Base-by-base conservation (phyloP, 768 basidiomycete genomes). In the Tricholoma sp. region DNA sequence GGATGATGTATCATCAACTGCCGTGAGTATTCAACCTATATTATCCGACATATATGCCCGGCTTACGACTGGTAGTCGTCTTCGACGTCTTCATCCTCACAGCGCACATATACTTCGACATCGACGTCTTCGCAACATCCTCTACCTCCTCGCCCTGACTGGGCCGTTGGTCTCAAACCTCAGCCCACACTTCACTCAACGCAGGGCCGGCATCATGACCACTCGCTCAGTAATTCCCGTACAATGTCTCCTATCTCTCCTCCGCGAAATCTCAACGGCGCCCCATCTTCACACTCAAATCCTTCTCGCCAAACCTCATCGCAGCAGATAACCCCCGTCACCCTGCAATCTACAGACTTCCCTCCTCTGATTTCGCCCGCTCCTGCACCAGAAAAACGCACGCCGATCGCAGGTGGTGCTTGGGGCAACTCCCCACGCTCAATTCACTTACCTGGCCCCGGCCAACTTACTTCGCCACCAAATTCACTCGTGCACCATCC, bases 161-260 rank as follows among this genome's bases (percentile, higher is more conserved):
- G 92, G 91, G 91, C 91, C 16, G 88, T 93, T 4, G 89, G 89
- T 14, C 76, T 93, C 32, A 90, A 87, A 67, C 82, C 89, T 0
- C 86, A 89, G 58, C 84, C 86, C 27, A 88, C 83, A 11, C 69
- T 88, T 24, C 81, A 88, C 61, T 47, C 79, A 29, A 71, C 79
- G 0, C 73, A 73, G 24, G 58, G 71, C 21, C 78, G 84, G 9
- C 81, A 84, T 64, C 82, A 83, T 57, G 83, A 86, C 50, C 76
- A 79, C 59, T 69, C 71, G 9, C 64, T 64, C 57, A 63, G 57
- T 57, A 76, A 64, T 61, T 74, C 72, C 37, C 77, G 74, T 18
- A 75, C 67, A 21, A 73, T 77, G 62, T 73, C 78, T 12, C 74
- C 78, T 21, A 72, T 76, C 54, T 73, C 76, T 4, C 69, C 73